Base-by-base conservation (phyloP, 2,329 filamentous ascomycete species). In the Triangularia verruculosa region DNA sequence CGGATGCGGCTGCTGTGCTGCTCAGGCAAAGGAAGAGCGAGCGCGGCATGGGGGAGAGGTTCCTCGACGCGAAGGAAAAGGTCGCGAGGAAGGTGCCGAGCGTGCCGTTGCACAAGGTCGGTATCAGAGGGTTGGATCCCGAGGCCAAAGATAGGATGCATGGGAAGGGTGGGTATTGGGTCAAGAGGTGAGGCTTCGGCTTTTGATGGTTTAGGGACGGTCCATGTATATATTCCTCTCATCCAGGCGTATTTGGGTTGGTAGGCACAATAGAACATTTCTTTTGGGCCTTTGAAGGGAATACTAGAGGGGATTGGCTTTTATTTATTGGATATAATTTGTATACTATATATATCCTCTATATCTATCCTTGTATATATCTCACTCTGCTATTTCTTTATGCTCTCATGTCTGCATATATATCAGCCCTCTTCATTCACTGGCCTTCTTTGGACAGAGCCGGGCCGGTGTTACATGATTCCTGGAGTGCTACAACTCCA, bases 1-100 rank as follows among this genome's bases (percentile, higher is more conserved):
- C 78, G 0, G 73, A 74, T 15, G 74, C 71, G 70, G 79, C 72
- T 20, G 74, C 75, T 24, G 75, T 73, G 55, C 78, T 70, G 68
- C 77, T 76, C 63, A 74, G 76, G 61, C 73, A 75, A 0, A 69
- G 74, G 20, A 78, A 75, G 70, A 52, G 58, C 12, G 51, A 56
- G n/a, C 24, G 62, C 24, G 59, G 59, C 2, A 20, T 68, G 4
- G 28, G 51, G 3, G 68, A 69, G 13, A 52, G 53, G 61, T 47
- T 62, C 4, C 28, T 6, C 4, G 65, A 61, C 2, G 61, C 54
- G 0, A 64, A 64, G 25, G 52, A 65, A 1, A 67, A 59, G 53
- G 27, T 64, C 5, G 56, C 59, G n/a, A 58, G 34, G 20, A 30
- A 54, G 32, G 32, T 65, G 39, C 59, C 64, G 8, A 61, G 52